These are phyloP conservation scores for Aspergillus persii DNA, from an alignment of 2,329 filamentous ascomycete genomes.

Conservation along the genomic window DNA sequence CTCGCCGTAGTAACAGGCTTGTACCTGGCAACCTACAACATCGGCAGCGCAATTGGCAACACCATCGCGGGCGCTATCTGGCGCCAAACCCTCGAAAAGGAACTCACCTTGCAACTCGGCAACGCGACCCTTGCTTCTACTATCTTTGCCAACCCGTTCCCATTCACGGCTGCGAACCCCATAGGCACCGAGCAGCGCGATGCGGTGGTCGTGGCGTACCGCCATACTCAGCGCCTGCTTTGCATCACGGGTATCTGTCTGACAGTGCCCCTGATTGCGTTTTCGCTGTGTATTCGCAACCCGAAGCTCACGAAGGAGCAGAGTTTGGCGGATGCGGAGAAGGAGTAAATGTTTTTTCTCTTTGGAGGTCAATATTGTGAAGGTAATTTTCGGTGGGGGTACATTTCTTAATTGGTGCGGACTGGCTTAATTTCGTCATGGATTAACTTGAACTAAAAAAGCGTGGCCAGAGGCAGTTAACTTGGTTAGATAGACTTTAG, in stretches of 20 bases:
- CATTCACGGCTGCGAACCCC: constrained; percentile 36
- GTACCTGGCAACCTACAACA: constrained; percentile 62
- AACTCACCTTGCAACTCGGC: constrained; percentile 41
- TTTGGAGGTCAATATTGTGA: too few species aligned
- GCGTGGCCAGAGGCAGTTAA: too few species aligned
- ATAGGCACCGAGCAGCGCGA: constrained; percentile 46
- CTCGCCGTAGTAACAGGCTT: constrained; percentile 64
- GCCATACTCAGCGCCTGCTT: constrained; percentile 47
- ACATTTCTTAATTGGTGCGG: too few species aligned
- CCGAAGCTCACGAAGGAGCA: constrained; percentile 48
- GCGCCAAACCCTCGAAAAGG: constrained; percentile 55
- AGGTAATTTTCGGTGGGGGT: too few species aligned
- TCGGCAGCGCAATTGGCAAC: constrained; percentile 61
- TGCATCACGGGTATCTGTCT: constrained; percentile 53
- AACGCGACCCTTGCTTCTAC: constrained; percentile 41
- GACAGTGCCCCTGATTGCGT: constrained; percentile 46
- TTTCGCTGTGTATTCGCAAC: constrained; percentile 47
- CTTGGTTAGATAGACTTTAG: too few species aligned
- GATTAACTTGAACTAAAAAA: too few species aligned
- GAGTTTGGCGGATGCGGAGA: constrained; percentile 42
- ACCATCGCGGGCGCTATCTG: constrained; percentile 62
- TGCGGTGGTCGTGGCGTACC: constrained; percentile 46
- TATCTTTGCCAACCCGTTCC: constrained; percentile 46
- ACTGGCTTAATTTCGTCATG: too few species aligned
- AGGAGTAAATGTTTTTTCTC: neutral